phyloP scores from a whole-genome alignment of 2,329 filamentous ascomycete species.

The Penicillium sp. region DNA sequence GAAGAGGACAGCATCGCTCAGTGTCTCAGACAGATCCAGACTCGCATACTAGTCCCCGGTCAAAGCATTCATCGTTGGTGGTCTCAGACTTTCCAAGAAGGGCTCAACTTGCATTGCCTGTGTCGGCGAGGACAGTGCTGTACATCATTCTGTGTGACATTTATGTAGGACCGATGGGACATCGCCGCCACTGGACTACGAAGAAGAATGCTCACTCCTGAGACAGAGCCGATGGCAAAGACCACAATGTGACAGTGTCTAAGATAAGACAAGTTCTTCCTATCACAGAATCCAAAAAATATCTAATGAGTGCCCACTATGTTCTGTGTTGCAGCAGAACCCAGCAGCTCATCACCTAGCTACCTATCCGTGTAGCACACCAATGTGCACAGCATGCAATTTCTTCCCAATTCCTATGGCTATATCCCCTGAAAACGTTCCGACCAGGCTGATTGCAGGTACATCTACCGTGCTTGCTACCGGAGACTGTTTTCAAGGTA shows the following conservation, averaged over 20 bases:
- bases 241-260: neutral
- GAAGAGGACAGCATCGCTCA: neutral
- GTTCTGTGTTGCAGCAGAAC: conserved; percentile 5
- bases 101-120: neutral
- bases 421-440: too few relatives aligned
- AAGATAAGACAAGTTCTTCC: neutral
- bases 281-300: neutral
- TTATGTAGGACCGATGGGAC: conserved; percentile 13
- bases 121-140: neutral
- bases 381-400: neutral
- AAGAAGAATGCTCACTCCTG: neutral
- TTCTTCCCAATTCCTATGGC: too few relatives aligned
- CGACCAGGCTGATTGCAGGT: neutral
- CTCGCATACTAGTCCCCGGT: neutral
- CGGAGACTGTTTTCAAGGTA: neutral
- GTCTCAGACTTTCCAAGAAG: conserved; percentile 7
- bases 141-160: conserved; percentile 7
- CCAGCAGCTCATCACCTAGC: neutral
- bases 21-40: neutral
- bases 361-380: neutral
- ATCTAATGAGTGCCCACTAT: neutral
- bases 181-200: neutral
- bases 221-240: neutral
- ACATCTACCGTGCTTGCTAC: neutral
- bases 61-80: neutral